Conservation (phyloP, 306 rosid genomes). For the Spatholobus suberectus region DNA sequence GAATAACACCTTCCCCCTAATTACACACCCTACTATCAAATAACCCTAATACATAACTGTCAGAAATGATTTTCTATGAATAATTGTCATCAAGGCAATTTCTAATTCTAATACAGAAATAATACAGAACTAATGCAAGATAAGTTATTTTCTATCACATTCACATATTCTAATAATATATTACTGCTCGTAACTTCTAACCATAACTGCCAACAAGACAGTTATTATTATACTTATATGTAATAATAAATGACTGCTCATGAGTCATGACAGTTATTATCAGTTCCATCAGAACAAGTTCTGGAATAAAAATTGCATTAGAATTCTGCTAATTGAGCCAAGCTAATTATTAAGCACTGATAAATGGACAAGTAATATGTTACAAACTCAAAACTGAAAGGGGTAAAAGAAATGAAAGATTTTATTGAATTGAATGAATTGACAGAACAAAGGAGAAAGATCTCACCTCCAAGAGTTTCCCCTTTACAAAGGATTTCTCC, state of each 20-base stretch:
- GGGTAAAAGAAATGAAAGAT: not conserved
- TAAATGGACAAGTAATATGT: not conserved
- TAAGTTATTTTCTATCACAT: not conserved
- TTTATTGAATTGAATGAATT: no score
- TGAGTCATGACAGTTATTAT: not conserved
- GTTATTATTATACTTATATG: no score
- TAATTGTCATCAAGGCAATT: not conserved
- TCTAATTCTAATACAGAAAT: not conserved
- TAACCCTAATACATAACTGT: not conserved
- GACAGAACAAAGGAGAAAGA: not conserved
- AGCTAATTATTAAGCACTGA: constrained; percentile 15
- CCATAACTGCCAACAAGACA: not conserved
- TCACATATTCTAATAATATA: not conserved
- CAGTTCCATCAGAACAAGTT: not conserved
- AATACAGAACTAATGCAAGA: not conserved
- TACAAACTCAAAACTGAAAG: not conserved
- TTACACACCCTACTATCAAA: not conserved
- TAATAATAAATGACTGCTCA: not conserved
- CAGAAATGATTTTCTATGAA: not conserved
- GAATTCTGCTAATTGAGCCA: constrained; percentile 3
- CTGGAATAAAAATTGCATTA: constrained; percentile 1
- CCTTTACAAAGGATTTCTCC: not conserved
- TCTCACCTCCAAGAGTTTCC: not conserved
- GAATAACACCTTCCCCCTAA: not conserved
- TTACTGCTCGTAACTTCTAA: not conserved